These are phyloP conservation scores for Clitopilus passeckerianus DNA, from an alignment of 768 basidiomycete genomes.

Conservation along the genomic window DNA sequence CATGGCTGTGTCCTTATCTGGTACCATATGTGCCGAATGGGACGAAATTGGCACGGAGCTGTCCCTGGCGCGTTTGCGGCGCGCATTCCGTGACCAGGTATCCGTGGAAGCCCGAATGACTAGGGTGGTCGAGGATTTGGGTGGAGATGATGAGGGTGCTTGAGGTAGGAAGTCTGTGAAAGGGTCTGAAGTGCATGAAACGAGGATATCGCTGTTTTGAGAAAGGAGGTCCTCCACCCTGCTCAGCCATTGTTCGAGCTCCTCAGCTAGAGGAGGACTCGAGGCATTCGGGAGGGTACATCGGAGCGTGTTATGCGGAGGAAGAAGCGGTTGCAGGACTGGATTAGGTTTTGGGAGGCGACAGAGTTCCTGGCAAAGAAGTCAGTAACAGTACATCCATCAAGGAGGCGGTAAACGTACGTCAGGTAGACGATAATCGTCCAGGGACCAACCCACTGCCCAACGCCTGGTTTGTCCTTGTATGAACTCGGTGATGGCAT, in stretches of 20 bases:
- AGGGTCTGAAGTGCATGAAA: not conserved
- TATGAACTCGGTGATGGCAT: slow-evolving; percentile 76
- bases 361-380: slow-evolving; percentile 20
- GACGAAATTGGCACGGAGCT: not conserved
- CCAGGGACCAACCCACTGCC: slow-evolving; percentile 86
- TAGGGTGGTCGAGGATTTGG: not conserved
- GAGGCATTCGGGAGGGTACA: slow-evolving; percentile 24
- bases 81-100: slow-evolving; percentile 68
- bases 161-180: not conserved
- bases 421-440: slow-evolving; percentile 62
- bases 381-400: not conserved
- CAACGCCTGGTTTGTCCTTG: slow-evolving; percentile 91
- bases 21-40: too few relatives aligned
- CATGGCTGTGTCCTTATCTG: slow-evolving; percentile 4
- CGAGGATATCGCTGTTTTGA: not conserved
- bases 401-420: slow-evolving; percentile 38
- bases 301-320: slow-evolving; percentile 49
- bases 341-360: slow-evolving; percentile 32
- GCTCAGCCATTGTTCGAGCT: slow-evolving; percentile 15
- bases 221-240: slow-evolving; percentile 19
- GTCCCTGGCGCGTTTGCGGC: slow-evolving; percentile 36
- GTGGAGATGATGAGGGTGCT: not conserved
- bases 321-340: slow-evolving; percentile 47
- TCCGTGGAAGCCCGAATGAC: slow-evolving; percentile 15
- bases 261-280: slow-evolving; percentile 3